Conservation (phyloP, 768 basidiomycete genomes). For the Mycena belliarum region DNA sequence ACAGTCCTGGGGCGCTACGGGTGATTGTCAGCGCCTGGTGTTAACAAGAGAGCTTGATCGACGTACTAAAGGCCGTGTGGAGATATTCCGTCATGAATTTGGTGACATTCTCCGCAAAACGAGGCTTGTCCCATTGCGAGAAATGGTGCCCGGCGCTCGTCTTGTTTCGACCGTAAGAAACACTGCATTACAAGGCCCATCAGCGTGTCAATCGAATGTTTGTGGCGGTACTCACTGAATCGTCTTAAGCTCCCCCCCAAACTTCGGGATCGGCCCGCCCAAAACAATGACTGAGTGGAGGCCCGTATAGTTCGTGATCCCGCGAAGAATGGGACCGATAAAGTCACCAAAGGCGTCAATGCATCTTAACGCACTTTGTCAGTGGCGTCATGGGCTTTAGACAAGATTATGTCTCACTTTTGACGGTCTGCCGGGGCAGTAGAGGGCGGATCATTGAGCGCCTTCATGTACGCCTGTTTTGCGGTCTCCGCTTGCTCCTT, state of each 20-base stretch:
- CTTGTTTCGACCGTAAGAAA: not conserved
- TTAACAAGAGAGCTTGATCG: not conserved
- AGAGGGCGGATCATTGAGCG: not conserved
- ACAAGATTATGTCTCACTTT: not conserved
- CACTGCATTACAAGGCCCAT: not conserved
- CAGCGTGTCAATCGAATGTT: not conserved
- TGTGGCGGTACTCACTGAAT: not conserved
- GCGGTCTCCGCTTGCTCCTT: not conserved
- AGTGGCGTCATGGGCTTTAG: not conserved
- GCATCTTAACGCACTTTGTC: not conserved
- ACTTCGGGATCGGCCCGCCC: not conserved
- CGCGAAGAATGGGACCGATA: not conserved
- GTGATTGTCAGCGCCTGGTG: not conserved
- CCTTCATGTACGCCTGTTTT: not conserved
- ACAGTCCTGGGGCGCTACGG: not conserved
- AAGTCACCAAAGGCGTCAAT: not conserved
- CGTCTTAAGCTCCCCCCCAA: not conserved
- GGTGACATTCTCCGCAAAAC: not conserved
- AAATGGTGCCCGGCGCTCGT: not conserved
- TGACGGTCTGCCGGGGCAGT: not conserved
- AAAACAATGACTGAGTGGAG: not conserved
- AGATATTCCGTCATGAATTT: slow-evolving; percentile 6
- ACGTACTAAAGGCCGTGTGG: slow-evolving; percentile 6
- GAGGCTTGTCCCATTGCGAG: not conserved
- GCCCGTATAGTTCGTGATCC: not conserved